Base-by-base conservation (phyloP, 768 basidiomycete species). In the Tylopilus subfusipes region DNA sequence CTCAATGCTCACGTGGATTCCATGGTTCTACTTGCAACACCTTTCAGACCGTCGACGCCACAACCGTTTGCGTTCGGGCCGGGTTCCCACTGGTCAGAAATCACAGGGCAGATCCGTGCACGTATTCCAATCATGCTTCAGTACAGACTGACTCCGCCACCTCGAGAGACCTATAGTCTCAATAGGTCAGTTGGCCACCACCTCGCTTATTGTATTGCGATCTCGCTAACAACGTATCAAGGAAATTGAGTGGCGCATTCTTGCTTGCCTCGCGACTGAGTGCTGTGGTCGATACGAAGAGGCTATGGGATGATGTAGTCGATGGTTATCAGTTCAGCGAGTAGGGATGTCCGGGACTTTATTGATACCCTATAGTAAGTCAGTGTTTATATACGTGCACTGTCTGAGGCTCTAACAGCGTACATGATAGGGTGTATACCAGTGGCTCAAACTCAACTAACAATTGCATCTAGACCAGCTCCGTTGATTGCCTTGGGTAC, bases 141-240 rank as follows among this genome's bases (percentile, higher is more conserved):
- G 61, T 79, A 97, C 64, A 78, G 95, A 45, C 77, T 97, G 27
- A 94, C 93, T 0, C 96, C 96, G 0, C 96, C 96, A 3, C 96
- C 96, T 1, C 75, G 82, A 53, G 95, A 98, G 73, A 98, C 96
- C 1, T 98, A 98, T 69, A 93, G 90, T 69, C 73, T 98, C 50
- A 98, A 99, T 68, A 75, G 93, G 88, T 86, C 56, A 52, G 81
- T 67, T 12, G 19, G 76, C 58, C 5, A 10, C 21, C 2, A 16
- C 4, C 2, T 42, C 16, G 34, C 16, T 36, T 22, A 7, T 30
- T 21, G 18, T 4, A 42, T 30, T 16, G 34, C 9, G 10, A n/a
- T n/a, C 36, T 29, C 34, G 38, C 45, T 56, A 3, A 57, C 18
- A 19, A 29, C 4, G 10, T 44, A 33, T 25, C n/a, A 54, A 63